Evolutionary conservation across 169 alveolate genomes (phyloP).

Genomic region (Theileria orientalis): DNA sequence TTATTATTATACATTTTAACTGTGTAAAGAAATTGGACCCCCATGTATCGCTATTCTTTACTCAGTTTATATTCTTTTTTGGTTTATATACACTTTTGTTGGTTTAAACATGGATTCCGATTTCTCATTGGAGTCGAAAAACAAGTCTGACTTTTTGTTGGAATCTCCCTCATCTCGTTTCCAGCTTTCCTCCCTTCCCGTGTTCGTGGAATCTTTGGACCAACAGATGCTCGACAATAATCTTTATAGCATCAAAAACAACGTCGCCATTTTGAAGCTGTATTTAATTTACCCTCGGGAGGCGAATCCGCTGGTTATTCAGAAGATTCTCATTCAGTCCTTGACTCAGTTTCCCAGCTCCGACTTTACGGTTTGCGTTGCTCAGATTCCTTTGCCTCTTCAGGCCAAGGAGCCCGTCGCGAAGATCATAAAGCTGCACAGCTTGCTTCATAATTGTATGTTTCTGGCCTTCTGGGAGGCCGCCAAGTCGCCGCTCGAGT

Average conservation of each 20-base stretch:
- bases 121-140: constrained; percentile 18
- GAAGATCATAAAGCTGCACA: constrained; percentile 36
- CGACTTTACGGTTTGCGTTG: constrained; percentile 58
- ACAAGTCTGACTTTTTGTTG: constrained; percentile 48
- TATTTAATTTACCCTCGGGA: constrained; percentile 43
- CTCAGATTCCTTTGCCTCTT: constrained; percentile 56
- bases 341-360: constrained; percentile 54
- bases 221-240: constrained; percentile 43
- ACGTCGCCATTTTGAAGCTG: constrained; percentile 54
- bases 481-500: constrained; percentile 22
- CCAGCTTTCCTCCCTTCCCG: constrained; percentile 34
- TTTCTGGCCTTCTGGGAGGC: constrained; percentile 54
- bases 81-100: background rate
- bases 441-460: constrained; percentile 50
- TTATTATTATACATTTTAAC: background rate
- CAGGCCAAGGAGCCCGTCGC: constrained; percentile 47
- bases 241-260: constrained; percentile 52
- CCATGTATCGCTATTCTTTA: background rate
- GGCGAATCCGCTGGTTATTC: constrained; percentile 36
- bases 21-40: constrained; percentile 12
- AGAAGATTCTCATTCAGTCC: constrained; percentile 45
- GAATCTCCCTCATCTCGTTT: constrained; percentile 49
- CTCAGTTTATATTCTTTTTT: background rate
- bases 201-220: constrained; percentile 49
- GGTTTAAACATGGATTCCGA: constrained; percentile 11